A percentile compares a stretch with the other conserved stretches of the same genome.
Conservation (phyloP, 2,329 filamentous ascomycete genomes). For the Emydomyces testavorans region DNA sequence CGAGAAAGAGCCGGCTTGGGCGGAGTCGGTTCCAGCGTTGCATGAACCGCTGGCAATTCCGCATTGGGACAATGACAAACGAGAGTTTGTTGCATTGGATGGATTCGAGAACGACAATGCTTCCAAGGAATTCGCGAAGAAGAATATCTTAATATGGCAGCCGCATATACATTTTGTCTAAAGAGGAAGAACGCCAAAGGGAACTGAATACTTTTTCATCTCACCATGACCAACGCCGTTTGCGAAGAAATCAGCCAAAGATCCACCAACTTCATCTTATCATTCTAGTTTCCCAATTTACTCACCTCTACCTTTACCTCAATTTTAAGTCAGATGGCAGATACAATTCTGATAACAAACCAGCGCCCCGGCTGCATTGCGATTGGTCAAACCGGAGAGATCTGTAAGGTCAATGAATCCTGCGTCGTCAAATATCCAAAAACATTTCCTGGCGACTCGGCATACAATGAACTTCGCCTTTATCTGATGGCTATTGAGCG, state of each 20-base stretch:
- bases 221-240: no score
- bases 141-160: not conserved
- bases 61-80: not conserved
- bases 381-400: constrained; percentile 12
- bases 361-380: constrained; percentile 12
- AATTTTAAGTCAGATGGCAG: no score
- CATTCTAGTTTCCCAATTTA: no score
- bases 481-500: constrained; percentile 10
- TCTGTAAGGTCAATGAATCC: constrained; percentile 10
- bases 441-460: constrained; percentile 1
- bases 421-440: constrained; percentile 15
- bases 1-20: not conserved
- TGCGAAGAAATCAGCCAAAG: no score
- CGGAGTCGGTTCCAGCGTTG: not conserved
- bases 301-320: no score
- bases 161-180: constrained; percentile 4
- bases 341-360: no score
- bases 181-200: no score
- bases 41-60: not conserved
- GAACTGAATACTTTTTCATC: no score
- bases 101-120: not conserved
- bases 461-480: constrained; percentile 12
- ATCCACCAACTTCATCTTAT: no score
- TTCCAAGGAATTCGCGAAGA: not conserved
- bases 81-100: not conserved